Percentiles rank a stretch among this genome's conserved stretches.
Evolutionary conservation across 2,329 filamentous ascomycete species (phyloP).

Genomic region (Monosporascus sp.): DNA sequence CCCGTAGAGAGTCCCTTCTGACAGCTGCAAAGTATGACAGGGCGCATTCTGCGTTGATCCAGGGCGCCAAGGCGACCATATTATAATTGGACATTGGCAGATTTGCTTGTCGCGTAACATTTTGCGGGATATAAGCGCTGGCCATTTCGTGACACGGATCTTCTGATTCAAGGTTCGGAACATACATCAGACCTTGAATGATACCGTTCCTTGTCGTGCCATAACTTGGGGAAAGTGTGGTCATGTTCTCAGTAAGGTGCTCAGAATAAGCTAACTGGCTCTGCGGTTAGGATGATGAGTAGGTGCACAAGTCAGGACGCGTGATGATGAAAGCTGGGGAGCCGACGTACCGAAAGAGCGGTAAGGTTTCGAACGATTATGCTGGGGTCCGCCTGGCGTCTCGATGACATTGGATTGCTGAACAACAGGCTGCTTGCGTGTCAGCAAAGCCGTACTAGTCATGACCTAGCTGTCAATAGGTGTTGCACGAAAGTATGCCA

Average conservation of each 20-base stretch:
- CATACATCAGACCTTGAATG: slow-evolving; percentile 77
- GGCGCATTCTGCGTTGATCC: slow-evolving; percentile 72
- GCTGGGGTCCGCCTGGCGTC: slow-evolving; percentile 43
- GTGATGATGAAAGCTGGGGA: background rate
- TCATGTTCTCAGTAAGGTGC: slow-evolving; percentile 54
- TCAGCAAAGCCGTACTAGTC: slow-evolving; percentile 8
- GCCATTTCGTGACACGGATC: slow-evolving; percentile 61
- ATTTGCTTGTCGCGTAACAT: slow-evolving; percentile 68
- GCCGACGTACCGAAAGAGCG: slow-evolving; percentile 44
- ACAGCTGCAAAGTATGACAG: slow-evolving; percentile 62
- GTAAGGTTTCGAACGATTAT: slow-evolving; percentile 54
- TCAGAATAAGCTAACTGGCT: slow-evolving; percentile 47
- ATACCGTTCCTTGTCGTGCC: slow-evolving; percentile 52
- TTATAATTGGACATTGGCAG: slow-evolving; percentile 66
- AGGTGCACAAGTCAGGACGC: slow-evolving; percentile 11
- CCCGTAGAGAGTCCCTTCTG: slow-evolving; percentile 53
- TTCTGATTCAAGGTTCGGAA: slow-evolving; percentile 59
- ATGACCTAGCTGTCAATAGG: background rate
- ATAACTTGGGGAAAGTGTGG: slow-evolving; percentile 68
- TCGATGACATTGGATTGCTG: slow-evolving; percentile 52
- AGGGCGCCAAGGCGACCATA: slow-evolving; percentile 78
- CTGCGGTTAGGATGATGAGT: slow-evolving; percentile 19
- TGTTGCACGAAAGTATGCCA: background rate
- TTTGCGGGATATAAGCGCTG: slow-evolving; percentile 62
- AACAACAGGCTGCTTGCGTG: slow-evolving; percentile 45